Evolutionary conservation across 441 rosid genomes (phyloP).

Genomic region (Eutrema salsugineum): DNA sequence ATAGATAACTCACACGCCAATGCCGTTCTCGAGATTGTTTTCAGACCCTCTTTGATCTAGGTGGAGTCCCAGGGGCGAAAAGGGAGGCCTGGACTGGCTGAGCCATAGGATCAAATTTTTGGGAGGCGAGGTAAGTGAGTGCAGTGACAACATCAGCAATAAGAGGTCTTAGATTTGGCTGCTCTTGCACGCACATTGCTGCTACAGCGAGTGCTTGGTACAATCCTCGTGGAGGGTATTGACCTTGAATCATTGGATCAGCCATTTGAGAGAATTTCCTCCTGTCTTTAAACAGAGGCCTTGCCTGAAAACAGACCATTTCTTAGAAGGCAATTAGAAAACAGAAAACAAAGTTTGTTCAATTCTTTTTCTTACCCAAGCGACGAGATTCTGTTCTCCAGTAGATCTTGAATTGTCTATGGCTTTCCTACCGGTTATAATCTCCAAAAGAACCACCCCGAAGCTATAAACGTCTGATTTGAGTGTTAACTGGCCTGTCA

Average conservation of each 20-base stretch:
- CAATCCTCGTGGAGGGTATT: constrained; percentile 53
- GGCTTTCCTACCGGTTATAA: constrained; percentile 62
- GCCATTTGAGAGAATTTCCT: constrained; percentile 50
- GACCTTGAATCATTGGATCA: constrained; percentile 57
- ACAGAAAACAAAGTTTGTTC: not conserved
- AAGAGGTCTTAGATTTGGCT: constrained; percentile 53
- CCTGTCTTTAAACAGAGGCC: constrained; percentile 59
- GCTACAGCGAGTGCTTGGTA: constrained; percentile 72
- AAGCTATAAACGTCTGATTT: constrained; percentile 64
- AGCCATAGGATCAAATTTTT: constrained; percentile 38
- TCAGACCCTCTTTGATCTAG: constrained; percentile 38
- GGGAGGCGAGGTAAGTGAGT: constrained; percentile 51
- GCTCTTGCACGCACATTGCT: constrained; percentile 64
- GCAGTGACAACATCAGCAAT: constrained; percentile 65
- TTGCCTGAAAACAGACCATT: constrained; percentile 40
- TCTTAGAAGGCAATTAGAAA: not conserved
- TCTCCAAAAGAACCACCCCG: constrained; percentile 66
- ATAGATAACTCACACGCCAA: not conserved
- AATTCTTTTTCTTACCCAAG: constrained; percentile 46
- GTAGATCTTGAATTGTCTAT: constrained; percentile 46
- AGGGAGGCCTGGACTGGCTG: constrained; percentile 40
- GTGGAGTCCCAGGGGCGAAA: constrained; percentile 41
- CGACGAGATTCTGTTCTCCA: constrained; percentile 55
- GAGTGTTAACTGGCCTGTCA: constrained; percentile 67
- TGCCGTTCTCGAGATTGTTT: constrained; percentile 2